phyloP scores from a whole-genome alignment of 768 basidiomycete genomes.

The Tulasnella sp. region DNA sequence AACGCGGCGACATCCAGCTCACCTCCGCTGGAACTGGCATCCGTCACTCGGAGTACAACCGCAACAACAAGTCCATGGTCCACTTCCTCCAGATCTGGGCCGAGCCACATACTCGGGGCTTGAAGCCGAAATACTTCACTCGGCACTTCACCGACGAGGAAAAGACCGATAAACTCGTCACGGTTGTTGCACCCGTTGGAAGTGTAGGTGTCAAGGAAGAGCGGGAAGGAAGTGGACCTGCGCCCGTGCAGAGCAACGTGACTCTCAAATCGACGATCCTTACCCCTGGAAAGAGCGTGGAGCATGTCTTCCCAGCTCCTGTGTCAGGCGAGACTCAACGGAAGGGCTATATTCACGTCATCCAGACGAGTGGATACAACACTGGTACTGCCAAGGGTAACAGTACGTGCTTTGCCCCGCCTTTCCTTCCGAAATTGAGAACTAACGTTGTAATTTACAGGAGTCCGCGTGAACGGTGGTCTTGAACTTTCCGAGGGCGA shows the following conservation, averaged over 20 bases:
- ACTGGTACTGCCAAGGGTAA: constrained; percentile 49
- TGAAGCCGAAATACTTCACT: constrained; percentile 79
- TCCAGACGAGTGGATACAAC: constrained; percentile 83
- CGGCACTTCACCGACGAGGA: constrained; percentile 77
- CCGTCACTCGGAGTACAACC: constrained; percentile 64
- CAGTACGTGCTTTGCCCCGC: not conserved
- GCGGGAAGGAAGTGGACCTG: constrained; percentile 70
- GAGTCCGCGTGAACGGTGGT: constrained; percentile 23
- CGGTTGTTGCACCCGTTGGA: constrained; percentile 71
- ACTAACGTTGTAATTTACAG: not conserved
- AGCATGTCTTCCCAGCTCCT: constrained; percentile 45
- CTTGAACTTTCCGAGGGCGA: constrained; percentile 27
- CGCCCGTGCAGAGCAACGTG: constrained; percentile 69
- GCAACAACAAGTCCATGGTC: constrained; percentile 43
- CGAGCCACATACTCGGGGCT: constrained; percentile 44
- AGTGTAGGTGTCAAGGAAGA: constrained; percentile 53
- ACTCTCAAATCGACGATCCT: constrained; percentile 73
- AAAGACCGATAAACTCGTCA: constrained; percentile 68
- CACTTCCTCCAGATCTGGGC: constrained; percentile 74
- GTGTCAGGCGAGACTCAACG: constrained; percentile 33
- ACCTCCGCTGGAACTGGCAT: constrained; percentile 92
- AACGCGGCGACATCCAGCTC: constrained; percentile 85
- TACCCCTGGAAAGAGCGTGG: constrained; percentile 49
- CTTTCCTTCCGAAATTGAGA: not conserved
- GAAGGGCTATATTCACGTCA: constrained; percentile 79